Conservation (phyloP, 2,329 filamentous ascomycete genomes). For the Sclerotiophoma versabilis region DNA sequence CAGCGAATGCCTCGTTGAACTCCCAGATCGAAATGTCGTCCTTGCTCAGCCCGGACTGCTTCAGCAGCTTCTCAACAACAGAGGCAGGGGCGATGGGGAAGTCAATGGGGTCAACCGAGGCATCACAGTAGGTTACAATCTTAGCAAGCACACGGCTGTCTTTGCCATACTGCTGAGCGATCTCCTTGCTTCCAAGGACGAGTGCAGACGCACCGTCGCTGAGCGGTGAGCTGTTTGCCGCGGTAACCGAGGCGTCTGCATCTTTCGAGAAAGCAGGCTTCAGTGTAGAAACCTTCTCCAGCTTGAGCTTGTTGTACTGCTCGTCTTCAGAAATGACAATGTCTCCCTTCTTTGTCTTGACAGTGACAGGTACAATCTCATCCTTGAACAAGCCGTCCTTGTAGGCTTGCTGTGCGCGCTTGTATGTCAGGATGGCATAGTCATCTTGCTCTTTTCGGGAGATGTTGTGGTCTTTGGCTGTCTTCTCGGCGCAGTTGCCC, state of each 20-base stretch:
- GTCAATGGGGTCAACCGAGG: conserved; percentile 85
- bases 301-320: conserved; percentile 84
- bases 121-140: conserved; percentile 86
- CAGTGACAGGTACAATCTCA: conserved; percentile 86
- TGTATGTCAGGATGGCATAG: conserved; percentile 88
- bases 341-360: conserved; percentile 82
- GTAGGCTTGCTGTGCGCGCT: conserved; percentile 91
- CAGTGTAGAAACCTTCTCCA: conserved; percentile 83
- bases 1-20: conserved; percentile 98
- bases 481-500: conserved; percentile 95
- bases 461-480: conserved; percentile 84
- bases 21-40: conserved; percentile 96
- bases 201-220: conserved; percentile 94
- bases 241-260: conserved; percentile 91
- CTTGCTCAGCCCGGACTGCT: conserved; percentile 87
- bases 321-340: conserved; percentile 82
- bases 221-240: conserved; percentile 90
- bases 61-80: conserved; percentile 87
- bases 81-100: conserved; percentile 93
- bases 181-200: conserved; percentile 79
- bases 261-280: conserved; percentile 92
- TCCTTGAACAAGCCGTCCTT: conserved; percentile 81
- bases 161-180: conserved; percentile 80
- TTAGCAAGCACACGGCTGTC: conserved; percentile 84
- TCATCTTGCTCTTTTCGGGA: conserved; percentile 87